A percentile compares a stretch with the other conserved stretches of the same genome.
Evolutionary conservation across 2,329 filamentous ascomycete species (phyloP).

Genomic region (Nemania diffusa): DNA sequence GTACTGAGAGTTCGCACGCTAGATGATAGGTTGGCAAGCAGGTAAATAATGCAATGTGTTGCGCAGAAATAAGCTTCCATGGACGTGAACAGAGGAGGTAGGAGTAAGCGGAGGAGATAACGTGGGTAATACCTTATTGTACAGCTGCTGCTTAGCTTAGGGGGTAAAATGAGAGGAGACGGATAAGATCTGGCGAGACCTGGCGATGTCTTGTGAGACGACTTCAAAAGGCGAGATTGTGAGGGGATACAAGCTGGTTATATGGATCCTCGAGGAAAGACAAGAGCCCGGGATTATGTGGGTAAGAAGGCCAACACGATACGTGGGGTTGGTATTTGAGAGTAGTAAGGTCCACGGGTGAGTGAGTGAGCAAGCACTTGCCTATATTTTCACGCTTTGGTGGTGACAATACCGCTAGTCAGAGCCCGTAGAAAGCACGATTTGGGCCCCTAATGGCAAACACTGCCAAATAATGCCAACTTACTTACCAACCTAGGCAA

Average conservation of each 20-base stretch:
- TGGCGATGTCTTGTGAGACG: constrained; percentile 12
- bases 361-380: background rate
- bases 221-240: background rate
- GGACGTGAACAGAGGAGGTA: background rate
- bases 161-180: constrained; percentile 2
- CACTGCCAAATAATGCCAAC: background rate
- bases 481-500: background rate
- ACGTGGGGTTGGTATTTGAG: background rate
- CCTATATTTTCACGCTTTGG: no score
- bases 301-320: background rate
- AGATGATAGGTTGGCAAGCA: background rate
- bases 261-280: background rate
- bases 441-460: no score
- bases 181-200: background rate
- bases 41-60: background rate
- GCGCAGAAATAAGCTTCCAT: background rate
- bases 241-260: constrained; percentile 1
- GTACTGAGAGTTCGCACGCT: background rate
- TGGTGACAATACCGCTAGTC: no score
- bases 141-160: constrained; percentile 1
- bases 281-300: background rate
- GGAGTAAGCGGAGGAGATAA: background rate
- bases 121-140: constrained; percentile 13
- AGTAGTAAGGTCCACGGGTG: background rate
- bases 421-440: no score